phyloP scores from a whole-genome alignment of 139 green algal genomes.

The Picochlorum sp. region DNA sequence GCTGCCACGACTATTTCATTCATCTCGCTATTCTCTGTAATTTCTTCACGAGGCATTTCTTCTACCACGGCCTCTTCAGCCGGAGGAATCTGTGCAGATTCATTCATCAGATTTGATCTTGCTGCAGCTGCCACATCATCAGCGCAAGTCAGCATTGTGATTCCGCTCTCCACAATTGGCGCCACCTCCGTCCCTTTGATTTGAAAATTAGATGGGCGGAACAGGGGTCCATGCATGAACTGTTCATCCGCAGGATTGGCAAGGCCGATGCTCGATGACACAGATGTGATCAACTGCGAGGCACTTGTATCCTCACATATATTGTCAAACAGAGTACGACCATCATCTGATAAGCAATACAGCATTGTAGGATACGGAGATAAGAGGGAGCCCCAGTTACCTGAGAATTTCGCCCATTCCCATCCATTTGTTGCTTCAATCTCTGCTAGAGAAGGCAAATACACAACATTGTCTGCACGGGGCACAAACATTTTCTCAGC shows the following conservation, averaged over 20 bases:
- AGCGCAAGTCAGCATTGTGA: not conserved
- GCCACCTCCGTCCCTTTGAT: not conserved
- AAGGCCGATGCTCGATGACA: not conserved
- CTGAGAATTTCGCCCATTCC: conserved; percentile 16
- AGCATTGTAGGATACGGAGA: not conserved
- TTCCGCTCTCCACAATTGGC: not conserved
- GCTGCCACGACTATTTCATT: too few species aligned
- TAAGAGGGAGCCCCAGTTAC: conserved; percentile 15
- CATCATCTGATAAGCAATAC: not conserved
- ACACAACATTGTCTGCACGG: conserved; percentile 4
- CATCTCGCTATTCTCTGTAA: too few species aligned
- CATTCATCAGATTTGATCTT: too few species aligned
- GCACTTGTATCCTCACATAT: not conserved
- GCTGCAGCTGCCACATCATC: not conserved
- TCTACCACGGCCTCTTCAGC: too few species aligned
- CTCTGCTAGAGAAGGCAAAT: conserved; percentile 7
- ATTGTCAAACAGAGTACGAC: not conserved
- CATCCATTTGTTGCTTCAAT: conserved; percentile 2
- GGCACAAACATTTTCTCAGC: conserved; percentile 15
- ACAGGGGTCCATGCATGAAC: not conserved
- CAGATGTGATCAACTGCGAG: not conserved
- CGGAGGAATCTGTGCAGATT: too few species aligned
- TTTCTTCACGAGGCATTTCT: too few species aligned
- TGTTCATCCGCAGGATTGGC: not conserved
- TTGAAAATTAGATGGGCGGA: not conserved